These are phyloP conservation scores for Escovopsis sp. DNA, from an alignment of 2,329 filamentous ascomycete species.

Conservation along the genomic window DNA sequence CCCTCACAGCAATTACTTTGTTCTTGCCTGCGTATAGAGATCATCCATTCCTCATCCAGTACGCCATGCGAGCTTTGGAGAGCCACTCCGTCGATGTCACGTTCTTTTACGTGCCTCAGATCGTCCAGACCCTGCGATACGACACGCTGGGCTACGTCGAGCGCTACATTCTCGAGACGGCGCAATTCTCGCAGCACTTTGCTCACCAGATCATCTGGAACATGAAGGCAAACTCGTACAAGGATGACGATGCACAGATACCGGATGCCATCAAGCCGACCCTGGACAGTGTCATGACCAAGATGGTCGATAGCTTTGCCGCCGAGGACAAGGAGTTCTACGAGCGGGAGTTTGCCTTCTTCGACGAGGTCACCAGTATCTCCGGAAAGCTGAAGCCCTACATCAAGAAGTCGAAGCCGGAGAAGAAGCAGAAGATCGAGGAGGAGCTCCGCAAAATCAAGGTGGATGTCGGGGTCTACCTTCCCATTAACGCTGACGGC, in stretches of 20 bases:
- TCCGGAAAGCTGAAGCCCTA: slow-evolving; percentile 91
- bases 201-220: slow-evolving; percentile 99
- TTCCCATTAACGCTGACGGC: slow-evolving; percentile 93
- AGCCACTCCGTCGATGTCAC: slow-evolving; percentile 92
- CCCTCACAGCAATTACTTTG: slow-evolving; percentile 82
- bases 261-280: slow-evolving; percentile 89
- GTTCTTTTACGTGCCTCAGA: slow-evolving; percentile 98
- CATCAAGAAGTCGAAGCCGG: slow-evolving; percentile 81
- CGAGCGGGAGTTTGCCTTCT: slow-evolving; percentile 93
- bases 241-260: slow-evolving; percentile 82
- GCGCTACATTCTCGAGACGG: slow-evolving; percentile 91
- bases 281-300: slow-evolving; percentile 76
- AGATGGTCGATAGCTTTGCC: slow-evolving; percentile 72
- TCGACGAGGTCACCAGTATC: slow-evolving; percentile 87
- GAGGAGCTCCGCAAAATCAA: slow-evolving; percentile 96
- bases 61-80: slow-evolving; percentile 88
- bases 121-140: slow-evolving; percentile 88
- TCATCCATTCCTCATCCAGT: slow-evolving; percentile 87
- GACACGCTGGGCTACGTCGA: slow-evolving; percentile 90
- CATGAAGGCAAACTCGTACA: slow-evolving; percentile 98
- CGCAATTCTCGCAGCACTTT: slow-evolving; percentile 94
- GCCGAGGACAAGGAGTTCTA: slow-evolving; percentile 71
- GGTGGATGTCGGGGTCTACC: slow-evolving; percentile 91
- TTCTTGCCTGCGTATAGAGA: slow-evolving; percentile 85
- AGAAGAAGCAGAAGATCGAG: slow-evolving; percentile 98